Conservation (phyloP, 2,329 filamentous ascomycete species). For the Aureobasidium sp. region DNA sequence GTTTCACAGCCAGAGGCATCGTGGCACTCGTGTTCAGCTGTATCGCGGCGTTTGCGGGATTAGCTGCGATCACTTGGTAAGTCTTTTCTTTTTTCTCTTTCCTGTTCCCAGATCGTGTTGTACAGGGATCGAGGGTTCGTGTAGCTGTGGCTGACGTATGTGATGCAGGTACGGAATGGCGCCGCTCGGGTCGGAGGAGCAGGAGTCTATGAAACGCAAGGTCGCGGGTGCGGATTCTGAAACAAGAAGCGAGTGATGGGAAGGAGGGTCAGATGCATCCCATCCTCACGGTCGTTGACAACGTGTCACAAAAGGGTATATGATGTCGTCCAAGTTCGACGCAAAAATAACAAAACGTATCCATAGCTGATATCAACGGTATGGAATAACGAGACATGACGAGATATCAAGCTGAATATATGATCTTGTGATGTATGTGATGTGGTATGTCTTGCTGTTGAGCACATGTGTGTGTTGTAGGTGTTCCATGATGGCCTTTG, state of each 20-base stretch:
- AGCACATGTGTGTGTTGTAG: no score
- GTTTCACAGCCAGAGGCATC: constrained; percentile 65
- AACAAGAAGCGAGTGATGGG: neutral
- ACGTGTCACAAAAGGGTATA: no score
- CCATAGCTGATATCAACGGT: no score
- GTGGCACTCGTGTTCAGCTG: constrained; percentile 69
- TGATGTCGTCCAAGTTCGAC: no score
- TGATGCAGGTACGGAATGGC: constrained; percentile 30
- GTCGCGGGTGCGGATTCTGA: constrained; percentile 20
- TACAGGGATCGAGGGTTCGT: neutral
- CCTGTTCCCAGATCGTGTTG: constrained; percentile 13
- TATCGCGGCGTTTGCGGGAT: constrained; percentile 60
- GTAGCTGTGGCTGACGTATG: constrained; percentile 15
- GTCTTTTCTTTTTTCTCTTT: constrained; percentile 31
- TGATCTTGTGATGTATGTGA: no score
- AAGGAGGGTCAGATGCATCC: no score
- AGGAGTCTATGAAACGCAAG: constrained; percentile 24
- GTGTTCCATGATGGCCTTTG: no score
- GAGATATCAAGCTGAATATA: no score
- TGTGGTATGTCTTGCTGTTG: no score
- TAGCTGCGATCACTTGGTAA: constrained; percentile 62
- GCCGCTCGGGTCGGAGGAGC: constrained; percentile 24
- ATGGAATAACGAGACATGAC: no score
- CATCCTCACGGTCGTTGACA: no score
- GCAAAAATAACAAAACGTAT: no score